phyloP scores from a whole-genome alignment of 2,329 filamentous ascomycete species.

The Pyrenophora teres region DNA sequence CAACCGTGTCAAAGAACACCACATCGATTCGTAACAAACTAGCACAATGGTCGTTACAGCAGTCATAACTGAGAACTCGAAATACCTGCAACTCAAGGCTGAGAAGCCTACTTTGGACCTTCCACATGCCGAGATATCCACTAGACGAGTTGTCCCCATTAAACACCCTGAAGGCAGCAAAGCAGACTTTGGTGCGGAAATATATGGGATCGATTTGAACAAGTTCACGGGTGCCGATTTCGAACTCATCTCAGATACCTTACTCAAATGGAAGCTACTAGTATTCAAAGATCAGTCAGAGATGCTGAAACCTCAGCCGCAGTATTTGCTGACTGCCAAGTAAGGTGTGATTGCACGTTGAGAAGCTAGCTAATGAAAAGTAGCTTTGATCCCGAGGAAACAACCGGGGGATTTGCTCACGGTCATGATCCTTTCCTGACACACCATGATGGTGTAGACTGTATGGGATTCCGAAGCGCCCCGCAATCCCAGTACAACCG shows the following conservation, averaged over 20 bases:
- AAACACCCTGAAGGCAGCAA: conserved; percentile 4
- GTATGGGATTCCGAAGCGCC: conserved; percentile 16
- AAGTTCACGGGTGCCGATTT: conserved; percentile 18
- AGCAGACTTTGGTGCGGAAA: conserved; percentile 15
- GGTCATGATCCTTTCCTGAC: conserved; percentile 14
- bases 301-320: conserved; percentile 14
- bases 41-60: conserved; percentile 1
- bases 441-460: conserved; percentile 11
- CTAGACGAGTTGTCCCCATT: conserved; percentile 11
- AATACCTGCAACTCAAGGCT: not conserved
- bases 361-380: not conserved
- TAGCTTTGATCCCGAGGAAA: conserved; percentile 18
- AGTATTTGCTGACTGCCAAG: conserved; percentile 11
- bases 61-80: not conserved
- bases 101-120: conserved; percentile 2
- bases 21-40: not conserved
- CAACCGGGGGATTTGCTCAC: conserved; percentile 16
- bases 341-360: not conserved
- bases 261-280: conserved; percentile 12
- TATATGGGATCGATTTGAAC: conserved; percentile 19
- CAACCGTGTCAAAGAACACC: not conserved
- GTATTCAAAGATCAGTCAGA: conserved; percentile 18
- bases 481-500: conserved; percentile 15
- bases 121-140: conserved; percentile 9
- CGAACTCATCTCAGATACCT: conserved; percentile 10